phyloP scores from a whole-genome alignment of 495 filamentous ascomycete genomes.

The Terfezia claveryi region DNA sequence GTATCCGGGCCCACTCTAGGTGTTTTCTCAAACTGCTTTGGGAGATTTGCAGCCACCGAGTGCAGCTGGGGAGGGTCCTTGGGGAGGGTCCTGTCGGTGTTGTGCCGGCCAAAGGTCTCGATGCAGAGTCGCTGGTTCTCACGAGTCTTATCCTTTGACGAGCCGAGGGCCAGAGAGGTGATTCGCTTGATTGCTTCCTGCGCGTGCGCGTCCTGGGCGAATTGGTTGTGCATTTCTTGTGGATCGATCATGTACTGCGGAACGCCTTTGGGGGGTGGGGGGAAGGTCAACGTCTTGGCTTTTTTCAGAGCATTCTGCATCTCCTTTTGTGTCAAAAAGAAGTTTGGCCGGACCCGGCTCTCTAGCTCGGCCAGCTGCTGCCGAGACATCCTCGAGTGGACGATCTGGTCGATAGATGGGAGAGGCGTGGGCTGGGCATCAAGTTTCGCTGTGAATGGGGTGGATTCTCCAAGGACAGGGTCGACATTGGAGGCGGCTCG shows the following conservation, averaged over 20 bases:
- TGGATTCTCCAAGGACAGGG: constrained; percentile 53
- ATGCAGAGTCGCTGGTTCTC: constrained; percentile 67
- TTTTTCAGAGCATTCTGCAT: constrained; percentile 39
- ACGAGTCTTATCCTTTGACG: constrained; percentile 48
- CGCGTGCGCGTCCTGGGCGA: constrained; percentile 9
- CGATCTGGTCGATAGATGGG: constrained; percentile 10
- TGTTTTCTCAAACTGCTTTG: background rate
- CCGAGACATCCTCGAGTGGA: constrained; percentile 1
- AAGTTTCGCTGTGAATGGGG: constrained; percentile 67
- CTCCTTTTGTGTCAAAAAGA: constrained; percentile 44
- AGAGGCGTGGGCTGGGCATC: constrained; percentile 29
- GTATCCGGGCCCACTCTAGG: constrained; percentile 72
- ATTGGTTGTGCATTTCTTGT: background rate
- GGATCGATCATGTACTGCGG: constrained; percentile 18
- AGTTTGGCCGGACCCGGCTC: constrained; percentile 39
- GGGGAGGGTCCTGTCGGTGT: constrained; percentile 49
- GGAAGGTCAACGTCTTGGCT: constrained; percentile 20
- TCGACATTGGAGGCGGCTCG: constrained; percentile 43
- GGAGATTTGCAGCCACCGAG: background rate
- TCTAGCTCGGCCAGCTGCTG: constrained; percentile 17
- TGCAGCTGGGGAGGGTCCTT: constrained; percentile 20
- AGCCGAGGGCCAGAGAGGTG: constrained; percentile 47
- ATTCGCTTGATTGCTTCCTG: constrained; percentile 51
- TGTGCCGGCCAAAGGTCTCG: constrained; percentile 70
- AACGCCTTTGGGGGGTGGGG: constrained; percentile 26